Evolutionary conservation across 2,329 filamentous ascomycete genomes (phyloP).

Genomic region (Penicillium sp.): DNA sequence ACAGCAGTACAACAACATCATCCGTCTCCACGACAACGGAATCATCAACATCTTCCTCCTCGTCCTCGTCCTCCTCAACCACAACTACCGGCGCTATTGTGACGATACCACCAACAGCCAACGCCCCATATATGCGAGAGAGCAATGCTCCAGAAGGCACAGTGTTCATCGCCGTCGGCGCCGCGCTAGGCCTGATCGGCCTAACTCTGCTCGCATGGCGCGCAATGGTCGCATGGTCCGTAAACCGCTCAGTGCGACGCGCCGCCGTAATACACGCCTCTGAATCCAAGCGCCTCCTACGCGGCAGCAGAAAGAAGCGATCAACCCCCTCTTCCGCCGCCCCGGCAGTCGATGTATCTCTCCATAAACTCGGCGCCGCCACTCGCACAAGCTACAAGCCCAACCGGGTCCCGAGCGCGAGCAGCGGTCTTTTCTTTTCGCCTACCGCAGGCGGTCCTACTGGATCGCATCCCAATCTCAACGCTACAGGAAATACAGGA

Average conservation of each 20-base stretch:
- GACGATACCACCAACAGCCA: slow-evolving; percentile 75
- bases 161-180: slow-evolving; percentile 92
- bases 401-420: slow-evolving; percentile 51
- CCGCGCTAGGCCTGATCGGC: slow-evolving; percentile 79
- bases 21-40: slow-evolving; percentile 20
- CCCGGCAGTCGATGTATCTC: slow-evolving; percentile 49
- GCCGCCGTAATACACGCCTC: slow-evolving; percentile 75
- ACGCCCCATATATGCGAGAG: slow-evolving; percentile 89
- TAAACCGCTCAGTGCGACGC: slow-evolving; percentile 86
- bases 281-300: slow-evolving; percentile 69
- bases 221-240: slow-evolving; percentile 79
- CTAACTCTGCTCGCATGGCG: slow-evolving; percentile 86
- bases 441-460: slow-evolving; percentile 69
- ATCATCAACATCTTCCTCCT: slow-evolving; percentile 46
- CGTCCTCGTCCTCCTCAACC: slow-evolving; percentile 53
- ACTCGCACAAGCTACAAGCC: slow-evolving; percentile 42
- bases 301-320: slow-evolving; percentile 41
- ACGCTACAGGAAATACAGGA: slow-evolving; percentile 19
- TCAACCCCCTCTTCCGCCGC: slow-evolving; percentile 27
- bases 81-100: slow-evolving; percentile 64
- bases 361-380: slow-evolving; percentile 50
- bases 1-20: slow-evolving; percentile 23
- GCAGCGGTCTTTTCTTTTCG: slow-evolving; percentile 86
- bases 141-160: slow-evolving; percentile 86
- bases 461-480: slow-evolving; percentile 50